These are phyloP conservation scores for Gossypium rotundifolium DNA, from an alignment of 345 rosid genomes.

Conservation along the genomic window DNA sequence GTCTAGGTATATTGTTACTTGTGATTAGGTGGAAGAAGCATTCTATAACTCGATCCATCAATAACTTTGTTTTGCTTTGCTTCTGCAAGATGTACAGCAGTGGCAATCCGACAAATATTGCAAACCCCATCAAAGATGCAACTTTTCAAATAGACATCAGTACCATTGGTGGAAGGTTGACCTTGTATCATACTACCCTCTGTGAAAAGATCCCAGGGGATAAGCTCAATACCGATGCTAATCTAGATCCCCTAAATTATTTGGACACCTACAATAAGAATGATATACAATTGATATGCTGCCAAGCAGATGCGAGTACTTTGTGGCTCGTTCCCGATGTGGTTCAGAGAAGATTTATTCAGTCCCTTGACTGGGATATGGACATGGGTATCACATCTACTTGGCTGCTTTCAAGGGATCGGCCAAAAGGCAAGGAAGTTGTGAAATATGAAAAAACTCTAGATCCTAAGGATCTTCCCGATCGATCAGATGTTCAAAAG, in stretches of 20 bases:
- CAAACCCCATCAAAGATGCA: slow-evolving; percentile 93
- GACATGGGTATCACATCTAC: slow-evolving; percentile 64
- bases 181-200: slow-evolving; percentile 82
- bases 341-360: slow-evolving; percentile 63
- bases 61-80: neutral
- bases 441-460: slow-evolving; percentile 59
- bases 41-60: neutral
- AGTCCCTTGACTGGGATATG: slow-evolving; percentile 67
- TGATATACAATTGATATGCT: slow-evolving; percentile 92
- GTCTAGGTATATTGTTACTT: neutral
- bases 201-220: slow-evolving; percentile 84
- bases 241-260: slow-evolving; percentile 63
- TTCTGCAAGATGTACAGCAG: slow-evolving; percentile 91
- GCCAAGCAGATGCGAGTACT: slow-evolving; percentile 82
- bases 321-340: slow-evolving; percentile 86
- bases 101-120: slow-evolving; percentile 95
- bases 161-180: slow-evolving; percentile 73
- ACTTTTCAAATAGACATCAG: slow-evolving; percentile 75
- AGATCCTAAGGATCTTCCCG: slow-evolving; percentile 59
- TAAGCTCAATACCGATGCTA: slow-evolving; percentile 39
- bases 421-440: slow-evolving; percentile 93
- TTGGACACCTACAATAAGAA: slow-evolving; percentile 66
- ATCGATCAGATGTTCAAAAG: slow-evolving; percentile 58
- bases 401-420: slow-evolving; percentile 78
- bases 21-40: neutral